Percentiles rank a stretch among this genome's conserved stretches.
These are phyloP conservation scores for Sordariomycetes sp. DNA, from an alignment of 2,329 filamentous ascomycete species.

Conservation along the genomic window DNA sequence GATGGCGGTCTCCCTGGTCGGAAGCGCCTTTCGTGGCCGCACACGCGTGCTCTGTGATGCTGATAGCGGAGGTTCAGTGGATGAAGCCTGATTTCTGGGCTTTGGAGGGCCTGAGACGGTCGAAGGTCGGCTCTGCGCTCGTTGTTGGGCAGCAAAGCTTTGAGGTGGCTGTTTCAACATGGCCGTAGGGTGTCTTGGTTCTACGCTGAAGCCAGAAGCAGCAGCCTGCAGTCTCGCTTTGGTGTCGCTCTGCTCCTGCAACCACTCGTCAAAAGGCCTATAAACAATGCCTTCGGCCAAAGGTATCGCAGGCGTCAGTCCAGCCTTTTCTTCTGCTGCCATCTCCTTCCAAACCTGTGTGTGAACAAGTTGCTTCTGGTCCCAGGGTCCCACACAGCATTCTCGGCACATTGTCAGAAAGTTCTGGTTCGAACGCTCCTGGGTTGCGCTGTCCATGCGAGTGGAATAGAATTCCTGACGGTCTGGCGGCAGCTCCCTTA, in stretches of 20 bases:
- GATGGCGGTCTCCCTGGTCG: slow-evolving; percentile 11
- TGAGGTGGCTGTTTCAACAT: slow-evolving; percentile 47
- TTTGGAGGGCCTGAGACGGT: slow-evolving; percentile 11
- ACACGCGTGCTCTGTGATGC: slow-evolving; percentile 19
- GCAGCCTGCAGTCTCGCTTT: slow-evolving; percentile 17
- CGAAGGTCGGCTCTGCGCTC: slow-evolving; percentile 42
- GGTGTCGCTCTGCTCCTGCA: slow-evolving; percentile 40
- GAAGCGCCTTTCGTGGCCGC: slow-evolving; percentile 16
- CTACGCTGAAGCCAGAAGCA: slow-evolving; percentile 6
- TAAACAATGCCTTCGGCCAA: slow-evolving; percentile 54
- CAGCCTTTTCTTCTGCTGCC: slow-evolving; percentile 58
- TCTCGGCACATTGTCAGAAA: slow-evolving; percentile 47
- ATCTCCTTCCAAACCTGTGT: slow-evolving; percentile 57
- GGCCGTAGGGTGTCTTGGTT: slow-evolving; percentile 26
- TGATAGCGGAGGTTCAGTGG: slow-evolving; percentile 11
- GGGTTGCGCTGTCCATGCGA: slow-evolving; percentile 33
- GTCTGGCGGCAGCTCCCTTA: slow-evolving; percentile 49
- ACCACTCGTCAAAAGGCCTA: slow-evolving; percentile 52
- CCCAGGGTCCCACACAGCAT: slow-evolving; percentile 51
- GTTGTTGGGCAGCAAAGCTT: slow-evolving; percentile 58
- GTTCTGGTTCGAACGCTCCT: slow-evolving; percentile 38
- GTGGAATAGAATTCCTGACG: slow-evolving; percentile 47
- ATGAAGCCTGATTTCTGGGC: slow-evolving; percentile 12
- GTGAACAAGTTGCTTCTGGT: slow-evolving; percentile 32
- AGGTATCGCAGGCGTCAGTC: slow-evolving; percentile 54